Percentiles rank a stretch among this genome's conserved stretches.
Conservation (phyloP, 2,329 filamentous ascomycete species). For the Elsinoe batatas region DNA sequence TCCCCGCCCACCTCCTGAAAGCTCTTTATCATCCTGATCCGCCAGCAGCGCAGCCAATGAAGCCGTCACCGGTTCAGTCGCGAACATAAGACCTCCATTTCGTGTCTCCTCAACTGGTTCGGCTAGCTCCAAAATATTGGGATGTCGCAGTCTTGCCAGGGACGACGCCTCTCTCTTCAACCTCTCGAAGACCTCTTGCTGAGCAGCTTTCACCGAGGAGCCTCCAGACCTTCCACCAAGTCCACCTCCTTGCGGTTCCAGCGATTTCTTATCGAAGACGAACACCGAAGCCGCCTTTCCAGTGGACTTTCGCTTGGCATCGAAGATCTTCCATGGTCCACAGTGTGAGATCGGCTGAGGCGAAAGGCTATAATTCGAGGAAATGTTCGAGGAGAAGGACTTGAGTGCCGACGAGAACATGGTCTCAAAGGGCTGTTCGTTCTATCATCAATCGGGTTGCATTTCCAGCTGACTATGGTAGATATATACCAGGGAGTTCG, state of each 20-base stretch:
- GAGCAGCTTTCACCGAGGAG: constrained; percentile 63
- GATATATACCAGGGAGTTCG: no score
- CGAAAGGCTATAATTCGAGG: constrained; percentile 78
- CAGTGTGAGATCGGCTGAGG: constrained; percentile 65
- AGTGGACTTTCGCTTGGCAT: constrained; percentile 92
- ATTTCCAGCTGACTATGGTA: background rate
- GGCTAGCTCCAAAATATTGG: constrained; percentile 81
- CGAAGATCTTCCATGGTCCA: constrained; percentile 95
- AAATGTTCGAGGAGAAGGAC: constrained; percentile 89
- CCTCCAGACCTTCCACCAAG: constrained; percentile 52
- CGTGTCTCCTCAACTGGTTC: constrained; percentile 94
- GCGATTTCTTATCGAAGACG: constrained; percentile 79
- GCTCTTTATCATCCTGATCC: constrained; percentile 84
- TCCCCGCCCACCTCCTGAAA: constrained; percentile 51
- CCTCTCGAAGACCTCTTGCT: constrained; percentile 84
- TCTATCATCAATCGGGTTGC: constrained; percentile 4
- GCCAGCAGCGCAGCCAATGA: constrained; percentile 73
- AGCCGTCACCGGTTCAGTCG: constrained; percentile 81
- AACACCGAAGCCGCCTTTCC: constrained; percentile 85
- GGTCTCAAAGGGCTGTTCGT: constrained; percentile 22
- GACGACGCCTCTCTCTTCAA: constrained; percentile 86
- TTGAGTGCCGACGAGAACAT: constrained; percentile 96
- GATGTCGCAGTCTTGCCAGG: constrained; percentile 78
- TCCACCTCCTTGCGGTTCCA: constrained; percentile 59
- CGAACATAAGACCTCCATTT: constrained; percentile 86